phyloP scores from a whole-genome alignment of 495 filamentous ascomycete genomes.

The Amphirosellinia nigrospora region DNA sequence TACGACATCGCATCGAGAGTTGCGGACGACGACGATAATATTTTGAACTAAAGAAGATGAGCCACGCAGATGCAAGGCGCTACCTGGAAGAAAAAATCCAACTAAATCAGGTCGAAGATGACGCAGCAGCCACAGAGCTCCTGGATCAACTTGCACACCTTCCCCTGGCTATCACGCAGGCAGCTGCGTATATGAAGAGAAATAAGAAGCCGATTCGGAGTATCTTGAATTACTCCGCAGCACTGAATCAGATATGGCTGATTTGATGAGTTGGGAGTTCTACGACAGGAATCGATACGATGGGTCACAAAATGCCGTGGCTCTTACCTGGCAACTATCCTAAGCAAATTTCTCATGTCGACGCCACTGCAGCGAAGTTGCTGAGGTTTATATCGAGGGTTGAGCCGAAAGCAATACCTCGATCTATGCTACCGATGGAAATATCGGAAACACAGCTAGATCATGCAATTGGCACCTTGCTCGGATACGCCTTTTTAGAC shows the following conservation, averaged over 20 bases:
- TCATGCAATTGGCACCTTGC: slow-evolving; percentile 44
- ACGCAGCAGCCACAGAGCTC: slow-evolving; percentile 31
- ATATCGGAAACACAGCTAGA: slow-evolving; percentile 29
- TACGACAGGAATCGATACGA: slow-evolving; percentile 51
- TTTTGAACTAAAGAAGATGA: slow-evolving; percentile 42
- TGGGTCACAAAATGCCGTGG: slow-evolving; percentile 56
- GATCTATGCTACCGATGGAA: slow-evolving; percentile 39
- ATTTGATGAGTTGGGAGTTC: slow-evolving; percentile 59
- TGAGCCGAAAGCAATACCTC: slow-evolving; percentile 44
- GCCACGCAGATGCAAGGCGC: slow-evolving; percentile 29
- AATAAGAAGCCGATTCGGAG: slow-evolving; percentile 44
- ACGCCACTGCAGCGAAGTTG: slow-evolving; percentile 43
- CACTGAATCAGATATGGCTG: slow-evolving; percentile 46
- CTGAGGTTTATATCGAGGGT: slow-evolving; percentile 54
- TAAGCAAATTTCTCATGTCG: slow-evolving; percentile 49
- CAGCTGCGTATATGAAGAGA: slow-evolving; percentile 52
- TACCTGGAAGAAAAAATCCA: slow-evolving; percentile 35
- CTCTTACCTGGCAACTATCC: slow-evolving; percentile 61
- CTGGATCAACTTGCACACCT: slow-evolving; percentile 44
- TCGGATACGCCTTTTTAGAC: slow-evolving; percentile 43
- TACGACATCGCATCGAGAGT: slow-evolving; percentile 35
- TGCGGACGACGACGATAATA: slow-evolving; percentile 28
- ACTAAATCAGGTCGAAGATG: slow-evolving; percentile 16
- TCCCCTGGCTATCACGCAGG: slow-evolving; percentile 57
- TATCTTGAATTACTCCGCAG: slow-evolving; percentile 55